Evolutionary conservation across 345 rosid genomes (phyloP), one percentile per base, ranked within the genome.

Genomic region (Euclidium syriacum): DNA sequence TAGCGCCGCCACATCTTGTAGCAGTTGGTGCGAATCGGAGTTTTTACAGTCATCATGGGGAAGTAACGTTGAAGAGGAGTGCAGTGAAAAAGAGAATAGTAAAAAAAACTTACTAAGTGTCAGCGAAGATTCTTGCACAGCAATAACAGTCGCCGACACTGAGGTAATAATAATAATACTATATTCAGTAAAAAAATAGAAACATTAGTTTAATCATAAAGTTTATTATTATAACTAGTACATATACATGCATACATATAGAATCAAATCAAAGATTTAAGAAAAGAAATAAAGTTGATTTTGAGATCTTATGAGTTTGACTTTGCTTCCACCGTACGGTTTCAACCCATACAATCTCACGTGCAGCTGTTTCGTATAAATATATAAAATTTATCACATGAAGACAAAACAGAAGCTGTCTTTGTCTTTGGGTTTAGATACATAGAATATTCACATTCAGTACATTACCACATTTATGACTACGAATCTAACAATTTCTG

Each of bases 11-110:
- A 73, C 81, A 10, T 62, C 87, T 16, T 72, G 75, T 18, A 86
- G 91, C 20, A 92, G 96, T 61, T 92, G 96, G 96, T 85, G 91
- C 27, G 96, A 82, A 5, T 57, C 79, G 14, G 96, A 89, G 29
- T 74, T 62, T 77, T 81, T 83, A 70, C 86, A 83, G 19, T 64
- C 68, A 11, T 61, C 67, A 23, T 79, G 83, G 83, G 30, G 78
- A 23, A 69, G 80, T 64, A 46, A 58, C 27, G 60, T 51, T 14
- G 71, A 52, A 11, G 72, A 52, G n/a, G 72, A 49, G 35, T 78
- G 73, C 25, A 25, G 14, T 25, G 48, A 57, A 46, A 70, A 69
- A 26, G 58, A 69, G 27, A 24, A 27, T n/a, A 47, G 35, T 10
- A 49, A 42, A 16, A 75, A 59, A 55, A 51, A 20, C 42, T 78